Evolutionary conservation across 2,329 filamentous ascomycete genomes (phyloP).

Genomic region (Atkinsonella texensis): DNA sequence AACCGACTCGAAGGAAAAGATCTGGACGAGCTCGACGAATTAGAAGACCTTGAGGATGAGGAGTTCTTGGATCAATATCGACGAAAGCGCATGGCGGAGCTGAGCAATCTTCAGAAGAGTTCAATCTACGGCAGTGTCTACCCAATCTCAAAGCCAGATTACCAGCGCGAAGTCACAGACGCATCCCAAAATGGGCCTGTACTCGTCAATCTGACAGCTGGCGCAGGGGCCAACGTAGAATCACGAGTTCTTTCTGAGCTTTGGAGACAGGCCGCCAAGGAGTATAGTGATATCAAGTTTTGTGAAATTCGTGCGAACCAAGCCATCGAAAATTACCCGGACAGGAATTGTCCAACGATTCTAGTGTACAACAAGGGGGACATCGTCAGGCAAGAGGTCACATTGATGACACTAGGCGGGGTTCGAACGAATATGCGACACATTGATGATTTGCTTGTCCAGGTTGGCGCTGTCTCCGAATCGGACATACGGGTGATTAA

Average conservation of each 20-base stretch:
- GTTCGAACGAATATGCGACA: conserved; percentile 58
- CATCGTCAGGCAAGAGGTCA: conserved; percentile 87
- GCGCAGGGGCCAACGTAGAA: conserved; percentile 69
- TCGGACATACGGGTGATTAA: conserved; percentile 68
- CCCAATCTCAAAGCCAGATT: conserved; percentile 88
- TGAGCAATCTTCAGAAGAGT: conserved; percentile 62
- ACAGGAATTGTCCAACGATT: conserved; percentile 88
- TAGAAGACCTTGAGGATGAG: conserved; percentile 94
- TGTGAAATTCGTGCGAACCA: conserved; percentile 87
- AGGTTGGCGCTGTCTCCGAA: conserved; percentile 66
- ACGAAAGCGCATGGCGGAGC: conserved; percentile 74
- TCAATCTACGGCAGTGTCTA: conserved; percentile 84
- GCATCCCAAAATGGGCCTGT: conserved; percentile 59
- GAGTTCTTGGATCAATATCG: conserved; percentile 80
- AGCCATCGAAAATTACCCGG: conserved; percentile 94
- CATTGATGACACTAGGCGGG: conserved; percentile 67
- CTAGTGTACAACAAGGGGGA: conserved; percentile 86
- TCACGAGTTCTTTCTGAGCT: conserved; percentile 73
- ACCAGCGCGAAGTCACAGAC: conserved; percentile 81
- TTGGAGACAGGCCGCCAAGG: conserved; percentile 71
- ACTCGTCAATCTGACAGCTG: conserved; percentile 72
- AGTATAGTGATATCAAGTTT: conserved; percentile 94
- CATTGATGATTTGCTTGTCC: conserved; percentile 69
- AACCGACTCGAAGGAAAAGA: conserved; percentile 91
- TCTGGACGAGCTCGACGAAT: conserved; percentile 80